Percentiles rank a stretch among this genome's conserved stretches.
These are phyloP conservation scores for Casuarina cunninghamiana DNA, from an alignment of 306 rosid species.

Conservation along the genomic window DNA sequence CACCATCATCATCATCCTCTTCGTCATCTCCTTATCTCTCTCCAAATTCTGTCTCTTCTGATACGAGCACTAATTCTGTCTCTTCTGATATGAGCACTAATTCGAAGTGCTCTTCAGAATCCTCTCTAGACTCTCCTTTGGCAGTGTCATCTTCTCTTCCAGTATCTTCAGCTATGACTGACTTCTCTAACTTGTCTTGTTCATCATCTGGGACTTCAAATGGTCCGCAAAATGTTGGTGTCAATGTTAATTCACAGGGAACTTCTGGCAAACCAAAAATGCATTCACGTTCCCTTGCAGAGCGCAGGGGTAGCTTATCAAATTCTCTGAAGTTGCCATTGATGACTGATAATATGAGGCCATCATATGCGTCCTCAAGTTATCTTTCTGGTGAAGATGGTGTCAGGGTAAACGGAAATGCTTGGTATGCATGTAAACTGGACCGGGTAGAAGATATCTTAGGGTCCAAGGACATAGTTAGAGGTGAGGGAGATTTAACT, in stretches of 20 bases:
- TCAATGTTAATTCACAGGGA: conserved; percentile 42
- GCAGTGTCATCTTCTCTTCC: conserved; percentile 41
- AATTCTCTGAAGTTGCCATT: conserved; percentile 76
- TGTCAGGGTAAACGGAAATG: conserved; percentile 28
- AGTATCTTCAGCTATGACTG: conserved; percentile 50
- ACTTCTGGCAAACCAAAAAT: conserved; percentile 53
- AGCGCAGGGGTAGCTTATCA: conserved; percentile 82
- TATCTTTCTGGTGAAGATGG: conserved; percentile 33
- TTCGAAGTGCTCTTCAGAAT: conserved; percentile 62
- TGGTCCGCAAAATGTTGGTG: conserved; percentile 41
- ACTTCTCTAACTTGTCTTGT: conserved; percentile 56
- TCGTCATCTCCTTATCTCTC: conserved; percentile 69
- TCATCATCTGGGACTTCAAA: conserved; percentile 46
- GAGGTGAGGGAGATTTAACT: conserved; percentile 39
- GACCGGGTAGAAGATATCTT: conserved; percentile 30
- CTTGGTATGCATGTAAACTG: conserved; percentile 36
- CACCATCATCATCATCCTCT: conserved; percentile 39
- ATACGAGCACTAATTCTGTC: conserved; percentile 57
- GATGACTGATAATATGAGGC: conserved; percentile 46
- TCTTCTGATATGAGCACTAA: conserved; percentile 75
- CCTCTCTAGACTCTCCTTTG: conserved; percentile 72
- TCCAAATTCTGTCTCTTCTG: conserved; percentile 84
- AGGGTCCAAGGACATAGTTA: conserved; percentile 34
- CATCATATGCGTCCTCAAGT: conserved; percentile 37
- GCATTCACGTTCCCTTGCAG: conserved; percentile 75